Conservation (phyloP, 2,329 filamentous ascomycete genomes). For the Trichoderma sp. region DNA sequence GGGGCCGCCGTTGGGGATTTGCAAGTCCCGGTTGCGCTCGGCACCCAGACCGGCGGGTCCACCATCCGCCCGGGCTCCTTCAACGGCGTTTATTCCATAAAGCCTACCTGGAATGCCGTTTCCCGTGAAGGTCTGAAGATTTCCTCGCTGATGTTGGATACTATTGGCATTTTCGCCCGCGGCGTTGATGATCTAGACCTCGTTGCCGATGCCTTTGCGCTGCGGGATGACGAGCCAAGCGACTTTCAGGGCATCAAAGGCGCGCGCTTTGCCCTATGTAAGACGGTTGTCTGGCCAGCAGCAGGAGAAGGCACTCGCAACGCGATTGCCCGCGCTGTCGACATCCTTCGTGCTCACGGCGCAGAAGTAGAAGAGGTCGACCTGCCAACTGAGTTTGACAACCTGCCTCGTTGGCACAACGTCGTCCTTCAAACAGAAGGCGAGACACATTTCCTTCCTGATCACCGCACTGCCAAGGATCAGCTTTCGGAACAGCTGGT, state of each 20-base stretch:
- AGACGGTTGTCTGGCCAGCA: conserved; percentile 50
- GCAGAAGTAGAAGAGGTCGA: conserved; percentile 55
- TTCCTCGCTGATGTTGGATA: conserved; percentile 59
- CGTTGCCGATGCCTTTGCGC: conserved; percentile 50
- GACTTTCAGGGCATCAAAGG: conserved; percentile 39
- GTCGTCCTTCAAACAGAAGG: conserved; percentile 52
- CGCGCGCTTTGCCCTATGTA: conserved; percentile 52
- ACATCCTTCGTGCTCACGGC: conserved; percentile 43
- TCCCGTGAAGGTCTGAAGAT: conserved; percentile 59
- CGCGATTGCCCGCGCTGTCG: conserved; percentile 41
- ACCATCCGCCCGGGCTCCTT: conserved; percentile 62
- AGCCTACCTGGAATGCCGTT: conserved; percentile 63
- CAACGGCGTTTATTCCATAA: conserved; percentile 62
- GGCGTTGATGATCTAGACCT: conserved; percentile 56
- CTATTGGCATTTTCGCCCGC: conserved; percentile 58
- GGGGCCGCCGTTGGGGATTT: conserved; percentile 63
- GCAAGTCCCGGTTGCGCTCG: conserved; percentile 58
- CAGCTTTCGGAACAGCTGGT: conserved; percentile 45
- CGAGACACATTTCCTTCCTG: conserved; percentile 49
- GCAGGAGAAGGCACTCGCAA: conserved; percentile 43
- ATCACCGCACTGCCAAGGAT: conserved; percentile 48
- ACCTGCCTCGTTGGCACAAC: conserved; percentile 50
- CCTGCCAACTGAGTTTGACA: conserved; percentile 48
- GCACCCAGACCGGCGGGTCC: conserved; percentile 65
- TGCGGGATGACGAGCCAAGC: conserved; percentile 48